Conservation (phyloP, 176 grass and related monocot species). For the Microstegium vimineum region DNA sequence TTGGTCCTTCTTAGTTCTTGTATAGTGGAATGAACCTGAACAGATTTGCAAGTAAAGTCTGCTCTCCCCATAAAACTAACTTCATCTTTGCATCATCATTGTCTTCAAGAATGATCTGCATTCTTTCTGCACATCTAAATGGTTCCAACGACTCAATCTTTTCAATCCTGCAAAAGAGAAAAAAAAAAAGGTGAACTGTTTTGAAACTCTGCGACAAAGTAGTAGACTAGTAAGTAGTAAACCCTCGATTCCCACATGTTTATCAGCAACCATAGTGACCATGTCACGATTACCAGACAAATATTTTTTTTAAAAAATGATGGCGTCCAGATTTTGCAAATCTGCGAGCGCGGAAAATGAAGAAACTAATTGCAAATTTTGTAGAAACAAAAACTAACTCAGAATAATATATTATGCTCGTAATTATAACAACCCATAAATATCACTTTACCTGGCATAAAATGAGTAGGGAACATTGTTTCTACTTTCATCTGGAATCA, state of each 20-base stretch:
- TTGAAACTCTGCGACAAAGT: slow-evolving; percentile 9
- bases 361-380: background rate
- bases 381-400: background rate
- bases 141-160: slow-evolving; percentile 67
- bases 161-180: slow-evolving; percentile 55
- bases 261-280: background rate
- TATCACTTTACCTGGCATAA: slow-evolving; percentile 68
- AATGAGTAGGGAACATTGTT: slow-evolving; percentile 71
- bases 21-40: slow-evolving; percentile 59
- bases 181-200: slow-evolving; percentile 21
- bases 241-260: background rate
- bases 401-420: background rate
- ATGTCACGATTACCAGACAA: background rate
- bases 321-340: background rate
- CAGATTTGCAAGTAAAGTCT: slow-evolving; percentile 90
- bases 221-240: background rate
- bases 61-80: slow-evolving; percentile 96
- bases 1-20: slow-evolving; percentile 15
- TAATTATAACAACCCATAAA: background rate
- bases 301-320: slow-evolving; percentile 6
- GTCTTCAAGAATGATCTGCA: slow-evolving; percentile 67
- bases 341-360: background rate
- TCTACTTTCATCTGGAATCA: slow-evolving; percentile 49
- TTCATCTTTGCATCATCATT: slow-evolving; percentile 66
- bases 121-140: slow-evolving; percentile 63